A percentile compares a stretch with the other conserved stretches of the same genome.
These are phyloP conservation scores for Botryotinia globosa DNA, from an alignment of 2,329 filamentous ascomycete species.

Conservation along the genomic window DNA sequence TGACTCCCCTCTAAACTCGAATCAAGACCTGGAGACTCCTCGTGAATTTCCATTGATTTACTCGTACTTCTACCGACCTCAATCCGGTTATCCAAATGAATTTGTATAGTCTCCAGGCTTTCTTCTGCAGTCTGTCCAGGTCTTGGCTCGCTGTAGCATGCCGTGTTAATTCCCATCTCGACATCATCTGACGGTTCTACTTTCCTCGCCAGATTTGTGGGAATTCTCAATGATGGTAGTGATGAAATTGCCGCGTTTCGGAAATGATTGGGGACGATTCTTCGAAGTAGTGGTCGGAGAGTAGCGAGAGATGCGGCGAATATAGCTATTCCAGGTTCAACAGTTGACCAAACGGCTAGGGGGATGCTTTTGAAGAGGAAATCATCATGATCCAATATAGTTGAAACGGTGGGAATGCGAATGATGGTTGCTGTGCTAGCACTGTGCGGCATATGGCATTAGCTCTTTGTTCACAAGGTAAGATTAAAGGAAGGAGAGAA, in stretches of 20 bases:
- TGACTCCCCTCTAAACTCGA: neutral
- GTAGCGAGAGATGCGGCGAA: conserved; percentile 8
- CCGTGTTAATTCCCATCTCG: neutral
- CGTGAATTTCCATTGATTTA: neutral
- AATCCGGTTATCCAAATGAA: neutral
- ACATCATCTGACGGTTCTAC: neutral
- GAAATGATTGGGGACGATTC: neutral
- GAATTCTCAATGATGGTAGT: neutral
- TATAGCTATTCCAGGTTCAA: neutral
- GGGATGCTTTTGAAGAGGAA: neutral
- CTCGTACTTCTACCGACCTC: neutral
- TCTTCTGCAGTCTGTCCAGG: neutral
- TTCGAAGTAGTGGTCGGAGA: neutral
- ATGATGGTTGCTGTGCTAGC: neutral
- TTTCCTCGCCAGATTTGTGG: neutral
- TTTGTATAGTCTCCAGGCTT: neutral
- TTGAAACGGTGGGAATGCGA: neutral
- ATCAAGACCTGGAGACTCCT: neutral
- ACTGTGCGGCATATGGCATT: neutral
- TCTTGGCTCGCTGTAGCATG: neutral
- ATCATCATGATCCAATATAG: neutral
- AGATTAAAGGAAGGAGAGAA: too few species aligned
- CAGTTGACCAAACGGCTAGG: neutral
- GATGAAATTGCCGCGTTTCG: neutral
- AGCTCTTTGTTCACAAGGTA: neutral